These are phyloP conservation scores for Ogataea nitratoaversa DNA, from an alignment of 805 yeast genomes.

Conservation along the genomic window DNA sequence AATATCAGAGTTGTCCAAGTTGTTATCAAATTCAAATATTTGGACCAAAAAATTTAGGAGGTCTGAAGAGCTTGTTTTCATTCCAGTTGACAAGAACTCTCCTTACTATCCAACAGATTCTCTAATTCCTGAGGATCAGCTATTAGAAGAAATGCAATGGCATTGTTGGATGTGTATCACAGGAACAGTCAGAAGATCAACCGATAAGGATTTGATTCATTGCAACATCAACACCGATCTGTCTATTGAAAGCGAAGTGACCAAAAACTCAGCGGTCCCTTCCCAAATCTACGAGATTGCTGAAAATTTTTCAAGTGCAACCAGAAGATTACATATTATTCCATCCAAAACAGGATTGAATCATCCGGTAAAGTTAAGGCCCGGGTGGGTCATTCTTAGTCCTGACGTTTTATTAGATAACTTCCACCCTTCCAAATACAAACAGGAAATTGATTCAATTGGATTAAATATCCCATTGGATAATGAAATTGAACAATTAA, in stretches of 20 bases:
- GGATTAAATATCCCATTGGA: slow-evolving; percentile 63
- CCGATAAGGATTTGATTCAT: slow-evolving; percentile 79
- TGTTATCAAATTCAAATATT: slow-evolving; percentile 34
- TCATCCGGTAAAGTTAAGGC: slow-evolving; percentile 60
- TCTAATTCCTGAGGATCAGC: slow-evolving; percentile 37
- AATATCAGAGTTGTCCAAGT: slow-evolving; percentile 55
- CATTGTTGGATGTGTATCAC: slow-evolving; percentile 98
- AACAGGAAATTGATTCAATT: slow-evolving; percentile 36
- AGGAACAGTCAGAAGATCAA: slow-evolving; percentile 85
- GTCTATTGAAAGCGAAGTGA: slow-evolving; percentile 53
- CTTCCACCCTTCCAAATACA: slow-evolving; percentile 48
- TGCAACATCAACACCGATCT: slow-evolving; percentile 91
- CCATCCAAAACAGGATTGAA: slow-evolving; percentile 68
- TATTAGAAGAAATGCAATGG: slow-evolving; percentile 79
- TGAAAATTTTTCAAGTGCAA: slow-evolving; percentile 83
- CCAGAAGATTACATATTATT: slow-evolving; percentile 77
- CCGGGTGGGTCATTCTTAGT: slow-evolving; percentile 88
- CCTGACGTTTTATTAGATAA: slow-evolving; percentile 79
- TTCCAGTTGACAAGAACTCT: slow-evolving; percentile 63
- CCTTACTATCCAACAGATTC: slow-evolving; percentile 61
- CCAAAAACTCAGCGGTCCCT: slow-evolving; percentile 55
- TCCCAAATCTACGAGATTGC: slow-evolving; percentile 73
- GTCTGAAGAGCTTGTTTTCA: slow-evolving; percentile 83
- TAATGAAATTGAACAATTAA: slow-evolving; percentile 68
- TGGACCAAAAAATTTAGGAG: slow-evolving; percentile 71